Percentiles rank a stretch among this genome's conserved stretches.
These are phyloP conservation scores for Diaporthe capsici DNA, from an alignment of 2,329 filamentous ascomycete genomes.

Conservation along the genomic window DNA sequence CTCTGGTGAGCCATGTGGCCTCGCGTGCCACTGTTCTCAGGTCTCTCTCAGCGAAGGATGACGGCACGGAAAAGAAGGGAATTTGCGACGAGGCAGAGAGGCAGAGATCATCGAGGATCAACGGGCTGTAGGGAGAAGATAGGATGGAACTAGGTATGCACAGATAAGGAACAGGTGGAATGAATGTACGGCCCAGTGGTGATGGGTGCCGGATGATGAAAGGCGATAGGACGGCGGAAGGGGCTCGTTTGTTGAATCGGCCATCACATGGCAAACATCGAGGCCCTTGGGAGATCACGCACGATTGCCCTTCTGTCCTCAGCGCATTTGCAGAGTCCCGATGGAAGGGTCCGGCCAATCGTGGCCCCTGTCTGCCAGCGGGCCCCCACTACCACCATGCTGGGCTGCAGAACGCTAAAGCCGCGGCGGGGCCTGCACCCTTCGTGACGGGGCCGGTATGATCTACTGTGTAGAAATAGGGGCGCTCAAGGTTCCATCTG, in stretches of 20 bases:
- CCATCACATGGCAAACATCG: slow-evolving; percentile 33
- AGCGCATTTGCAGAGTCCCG: slow-evolving; percentile 32
- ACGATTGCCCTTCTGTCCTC: slow-evolving; percentile 36
- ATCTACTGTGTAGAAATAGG: slow-evolving; percentile 24
- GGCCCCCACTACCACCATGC: slow-evolving; percentile 14
- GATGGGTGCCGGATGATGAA: background rate
- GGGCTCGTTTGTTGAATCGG: background rate
- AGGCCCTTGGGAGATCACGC: background rate
- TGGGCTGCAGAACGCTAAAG: slow-evolving; percentile 29
- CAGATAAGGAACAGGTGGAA: slow-evolving; percentile 5
- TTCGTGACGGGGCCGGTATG: slow-evolving; percentile 22
- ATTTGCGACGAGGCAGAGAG: background rate
- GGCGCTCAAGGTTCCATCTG: background rate
- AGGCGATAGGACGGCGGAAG: background rate
- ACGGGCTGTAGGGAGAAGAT: background rate
- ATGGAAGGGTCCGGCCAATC: slow-evolving; percentile 30
- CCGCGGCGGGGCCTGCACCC: background rate
- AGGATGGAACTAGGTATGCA: slow-evolving; percentile 15
- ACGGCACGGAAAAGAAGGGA: background rate
- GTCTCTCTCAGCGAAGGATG: slow-evolving; percentile 10
- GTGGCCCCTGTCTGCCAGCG: background rate
- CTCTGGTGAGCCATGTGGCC: slow-evolving; percentile 34
- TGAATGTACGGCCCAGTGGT: slow-evolving; percentile 1
- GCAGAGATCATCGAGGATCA: background rate
- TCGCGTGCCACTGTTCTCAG: slow-evolving; percentile 21